Base-by-base conservation (phyloP, 2,329 filamentous ascomycete genomes). In the Neurospora crassa region DNA sequence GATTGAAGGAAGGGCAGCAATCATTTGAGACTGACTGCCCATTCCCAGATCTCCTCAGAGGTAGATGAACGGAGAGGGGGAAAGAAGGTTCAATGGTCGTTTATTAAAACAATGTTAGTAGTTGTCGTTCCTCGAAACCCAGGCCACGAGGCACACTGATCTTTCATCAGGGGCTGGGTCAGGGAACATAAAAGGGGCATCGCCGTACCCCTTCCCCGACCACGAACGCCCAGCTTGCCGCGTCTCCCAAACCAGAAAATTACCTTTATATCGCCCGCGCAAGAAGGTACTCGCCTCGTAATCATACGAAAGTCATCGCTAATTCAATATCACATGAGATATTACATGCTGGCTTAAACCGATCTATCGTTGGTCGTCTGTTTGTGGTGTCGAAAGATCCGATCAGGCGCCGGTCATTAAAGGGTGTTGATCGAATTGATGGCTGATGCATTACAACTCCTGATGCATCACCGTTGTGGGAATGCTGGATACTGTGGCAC, bases 381-480 rank as follows among this genome's bases (percentile, higher is more conserved):
- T n/a, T 24, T 63, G 18, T 63, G 53, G 53, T 63, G 29, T 37
- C 53, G 53, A 63, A 34, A 18, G 29, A 37, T 63, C 53, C 29
- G 29, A 63, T 63, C 53, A 63, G 53, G 29, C 16, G 29, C 53
- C 53, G 53, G 53, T 63, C 53, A 63, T 63, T 63, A 63, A 34
- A 63, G 53, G 53, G 29, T 37, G 34, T 37, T 34, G 24, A 11
- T 63, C 53, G 53, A 59, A 59, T 34, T 11, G 14, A 16, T 63
- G 4, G 53, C 7, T 63, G 29, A 29, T 37, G 53, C 67, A 68
- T 77, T 75, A 81, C 73, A 81, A 70, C 74, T 81, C 80, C 70
- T 78, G 77, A 73, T 78, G 78, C 41, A 72, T 75, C 10, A 74
- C 59, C 29, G 72, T 72, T 11, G 70, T 70, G 3, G 70, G 71